Evolutionary conservation across 768 basidiomycete species (phyloP).

Genomic region (Russula olivacea): DNA sequence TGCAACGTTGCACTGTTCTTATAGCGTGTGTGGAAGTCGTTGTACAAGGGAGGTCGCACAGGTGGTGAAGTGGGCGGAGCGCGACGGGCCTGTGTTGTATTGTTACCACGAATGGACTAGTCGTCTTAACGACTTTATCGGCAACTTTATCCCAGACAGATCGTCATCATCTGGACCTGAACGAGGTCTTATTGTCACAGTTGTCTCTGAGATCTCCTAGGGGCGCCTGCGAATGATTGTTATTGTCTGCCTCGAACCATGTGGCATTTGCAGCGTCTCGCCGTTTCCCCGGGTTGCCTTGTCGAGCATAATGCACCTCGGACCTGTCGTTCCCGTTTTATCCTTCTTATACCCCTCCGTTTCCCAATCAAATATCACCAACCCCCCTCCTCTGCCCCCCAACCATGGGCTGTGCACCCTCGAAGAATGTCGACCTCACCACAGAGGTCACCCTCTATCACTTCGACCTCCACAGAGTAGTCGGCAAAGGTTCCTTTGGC

Average conservation of each 20-base stretch:
- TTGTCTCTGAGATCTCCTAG: not conserved
- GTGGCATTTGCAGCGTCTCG: conserved; percentile 14
- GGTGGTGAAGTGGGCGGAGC: too few relatives aligned
- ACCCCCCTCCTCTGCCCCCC: conserved; percentile 4
- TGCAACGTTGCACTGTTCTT: not conserved
- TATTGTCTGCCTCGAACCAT: conserved; percentile 18
- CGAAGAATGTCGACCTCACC: conserved; percentile 50
- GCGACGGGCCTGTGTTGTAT: too few relatives aligned
- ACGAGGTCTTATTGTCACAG: conserved; percentile 11
- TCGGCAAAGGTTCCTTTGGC: conserved; percentile 97
- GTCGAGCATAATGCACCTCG: conserved; percentile 15
- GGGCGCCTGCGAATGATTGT: not conserved
- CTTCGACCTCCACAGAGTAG: conserved; percentile 91
- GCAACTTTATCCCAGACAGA: not conserved
- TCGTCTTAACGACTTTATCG: too few relatives aligned
- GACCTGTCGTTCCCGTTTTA: conserved; percentile 5
- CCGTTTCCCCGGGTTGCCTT: conserved; percentile 15
- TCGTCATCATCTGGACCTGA: not conserved
- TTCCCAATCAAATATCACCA: not conserved
- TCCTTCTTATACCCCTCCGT: conserved; percentile 22
- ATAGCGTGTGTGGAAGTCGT: conserved; percentile 1
- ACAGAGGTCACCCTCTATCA: conserved; percentile 81
- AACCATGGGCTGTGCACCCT: conserved; percentile 32
- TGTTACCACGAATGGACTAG: too few relatives aligned
- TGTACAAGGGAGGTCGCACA: not conserved